Percentiles rank a stretch among this genome's conserved stretches.
Evolutionary conservation across 768 basidiomycete species (phyloP).

Genomic region (Antrodiella citrinella): DNA sequence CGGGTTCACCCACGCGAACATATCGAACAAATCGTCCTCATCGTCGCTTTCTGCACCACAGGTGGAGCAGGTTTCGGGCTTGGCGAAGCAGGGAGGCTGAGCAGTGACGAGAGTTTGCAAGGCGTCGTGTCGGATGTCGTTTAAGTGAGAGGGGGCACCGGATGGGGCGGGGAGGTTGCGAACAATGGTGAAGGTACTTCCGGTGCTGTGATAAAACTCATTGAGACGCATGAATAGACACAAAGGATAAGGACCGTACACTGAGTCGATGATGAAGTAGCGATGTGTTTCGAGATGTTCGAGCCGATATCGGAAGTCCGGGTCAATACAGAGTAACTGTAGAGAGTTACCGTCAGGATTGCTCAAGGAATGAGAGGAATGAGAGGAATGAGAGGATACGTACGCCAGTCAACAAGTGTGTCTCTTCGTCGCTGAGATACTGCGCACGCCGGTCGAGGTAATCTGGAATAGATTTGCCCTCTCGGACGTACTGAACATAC

Average conservation of each 20-base stretch:
- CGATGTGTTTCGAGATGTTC: slow-evolving; percentile 7
- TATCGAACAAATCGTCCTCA: slow-evolving; percentile 2
- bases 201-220: neutral
- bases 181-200: neutral
- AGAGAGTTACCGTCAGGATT: neutral
- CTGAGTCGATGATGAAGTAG: slow-evolving; percentile 5
- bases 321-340: slow-evolving; percentile 8
- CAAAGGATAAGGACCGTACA: neutral
- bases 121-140: neutral
- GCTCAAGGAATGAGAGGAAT: neutral
- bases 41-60: neutral
- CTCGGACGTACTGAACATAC: slow-evolving; percentile 3
- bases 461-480: neutral
- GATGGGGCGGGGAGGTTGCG: neutral
- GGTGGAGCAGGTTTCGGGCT: neutral
- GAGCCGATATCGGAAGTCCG: slow-evolving; percentile 3
- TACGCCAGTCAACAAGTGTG: slow-evolving; percentile 9
- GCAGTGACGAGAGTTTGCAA: neutral
- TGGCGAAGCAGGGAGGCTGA: slow-evolving; percentile 2
- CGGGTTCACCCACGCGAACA: slow-evolving; percentile 13
- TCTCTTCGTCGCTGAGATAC: slow-evolving; percentile 2
- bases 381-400: neutral
- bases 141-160: neutral
- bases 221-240: neutral
- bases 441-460: slow-evolving; percentile 6